These are phyloP conservation scores for Physcomitrium patens DNA, from an alignment of 225 moss, liverwort and hornwort genomes.

Conservation along the genomic window DNA sequence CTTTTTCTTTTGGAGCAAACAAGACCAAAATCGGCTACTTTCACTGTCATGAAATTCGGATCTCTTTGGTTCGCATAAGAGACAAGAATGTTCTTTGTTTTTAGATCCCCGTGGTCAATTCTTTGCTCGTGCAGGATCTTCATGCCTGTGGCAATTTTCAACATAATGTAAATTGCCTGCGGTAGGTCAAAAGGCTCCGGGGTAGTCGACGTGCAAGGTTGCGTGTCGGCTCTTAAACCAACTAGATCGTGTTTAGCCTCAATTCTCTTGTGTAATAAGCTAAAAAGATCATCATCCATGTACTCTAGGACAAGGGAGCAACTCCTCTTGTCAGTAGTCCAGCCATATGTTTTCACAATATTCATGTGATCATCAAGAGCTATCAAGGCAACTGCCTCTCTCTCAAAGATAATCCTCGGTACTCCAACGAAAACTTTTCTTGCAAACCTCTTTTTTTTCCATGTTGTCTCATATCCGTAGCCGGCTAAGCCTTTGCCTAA, in stretches of 20 bases:
- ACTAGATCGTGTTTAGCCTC: not conserved
- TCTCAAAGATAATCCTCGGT: not conserved
- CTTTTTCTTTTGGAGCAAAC: conserved; percentile 26
- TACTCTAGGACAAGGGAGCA: conserved; percentile 46
- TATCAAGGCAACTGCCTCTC: conserved; percentile 29
- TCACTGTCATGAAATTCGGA: not conserved
- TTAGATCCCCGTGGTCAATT: conserved; percentile 35
- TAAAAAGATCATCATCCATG: conserved; percentile 33
- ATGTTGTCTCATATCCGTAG: conserved; percentile 32
- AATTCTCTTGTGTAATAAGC: conserved; percentile 10
- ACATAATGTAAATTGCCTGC: conserved; percentile 12
- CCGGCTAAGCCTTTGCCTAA: conserved; percentile 37
- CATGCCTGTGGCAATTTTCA: conserved; percentile 37
- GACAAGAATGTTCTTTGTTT: conserved; percentile 37
- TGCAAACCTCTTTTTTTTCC: conserved; percentile 27
- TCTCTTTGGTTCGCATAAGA: not conserved
- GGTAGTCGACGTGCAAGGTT: not conserved
- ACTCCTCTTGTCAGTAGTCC: conserved; percentile 21
- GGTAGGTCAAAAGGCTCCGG: not conserved
- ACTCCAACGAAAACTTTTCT: conserved; percentile 40
- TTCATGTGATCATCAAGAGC: conserved; percentile 33
- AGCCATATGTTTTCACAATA: conserved; percentile 30
- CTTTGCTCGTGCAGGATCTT: conserved; percentile 24
- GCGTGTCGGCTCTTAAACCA: not conserved
- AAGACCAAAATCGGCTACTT: conserved; percentile 28